Evolutionary conservation across 345 rosid species (phyloP), one percentile per base, ranked within the genome.

Genomic region (Sapria himalayana): DNA sequence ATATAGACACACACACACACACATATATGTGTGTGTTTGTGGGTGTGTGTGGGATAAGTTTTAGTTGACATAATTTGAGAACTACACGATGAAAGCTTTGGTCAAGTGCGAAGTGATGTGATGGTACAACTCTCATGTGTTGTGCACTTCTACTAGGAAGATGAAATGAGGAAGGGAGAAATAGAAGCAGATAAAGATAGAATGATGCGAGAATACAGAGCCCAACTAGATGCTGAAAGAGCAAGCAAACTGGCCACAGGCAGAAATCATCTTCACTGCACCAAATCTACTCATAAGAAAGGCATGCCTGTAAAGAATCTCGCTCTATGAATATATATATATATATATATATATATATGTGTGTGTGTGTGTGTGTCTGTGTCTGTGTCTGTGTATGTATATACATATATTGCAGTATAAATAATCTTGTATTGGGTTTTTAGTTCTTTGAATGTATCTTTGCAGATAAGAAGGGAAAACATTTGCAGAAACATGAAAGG

Each of bases 201-300:
- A 62, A 74, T 91, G 86, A 91, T 91, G 99, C 69, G 74, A 27
- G 92, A 84, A 58, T 91, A 91, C 64, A 71, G 99, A 63, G 94
- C 99, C 35, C 95, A 84, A 62, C 63, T 89, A 25, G 93, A 84
- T 70, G 99, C 93, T 48, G 99, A 91, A 63, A 75, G 99, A 65
- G 70, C 99, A 15, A 53, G 24, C 60, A 91, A 84, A 67, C 95
- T 91, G 49, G 67, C 93, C 18, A 80, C 77, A 12, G 99, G 99
- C 39, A 67, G 81, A 65, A 91, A 91, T 59, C 74, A 73, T 38
- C n/a, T n/a, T n/a, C 73, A 84, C 38, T 51, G 73, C 42, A 56
- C 57, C 43, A 91, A 75, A 49, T 73, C 81, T 13, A 58, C 25
- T 46, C 54, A 20, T 32, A 66, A 62, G 44, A 84, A 59, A 48